Base-by-base conservation (phyloP, 352 stramenopile species). In the Phytopythium aichiense region DNA sequence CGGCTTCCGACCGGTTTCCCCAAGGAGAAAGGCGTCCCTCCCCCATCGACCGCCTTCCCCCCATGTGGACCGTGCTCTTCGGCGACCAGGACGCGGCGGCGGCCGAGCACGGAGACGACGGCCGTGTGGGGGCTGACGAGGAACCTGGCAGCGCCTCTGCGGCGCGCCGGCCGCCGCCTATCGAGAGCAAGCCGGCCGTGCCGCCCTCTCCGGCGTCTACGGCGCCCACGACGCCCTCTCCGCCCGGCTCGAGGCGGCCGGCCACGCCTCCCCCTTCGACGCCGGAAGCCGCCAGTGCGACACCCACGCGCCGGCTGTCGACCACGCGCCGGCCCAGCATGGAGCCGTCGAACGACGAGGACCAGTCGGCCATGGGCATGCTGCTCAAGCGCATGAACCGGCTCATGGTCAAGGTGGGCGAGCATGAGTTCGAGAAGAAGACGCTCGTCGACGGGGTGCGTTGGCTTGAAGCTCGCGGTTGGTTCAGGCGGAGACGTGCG, bases 391-490 rank as follows among this genome's bases (percentile, higher is more conserved):
- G 85, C 42, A 73, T 94, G 56, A 94, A 94, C 66, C 74, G 79
- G 43, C 71, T 94, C n/a, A 92, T 92, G 83, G 70, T 94, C 53
- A 88, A 90, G 63, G 83, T 85, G 12, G 85, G 85, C 52, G 83
- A 94, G 61, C 85, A 92, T 73, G 85, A 94, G 64, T 94, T 92
- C 49, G 85, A 94, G 68, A 94, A 94, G 74, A 91, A 90, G 63
- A 89, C 74, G 65, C 78, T 94, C 28, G 83, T 92, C 46, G 80
- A 91, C 45, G 69, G 76, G 65, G 78, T 87, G 59, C 30, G 64
- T 63, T 15, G 38, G 6, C 7, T 28, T 7, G 40, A 40, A 40
- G 3, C 35, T 16, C 33, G 23, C 18, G 15, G 46, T 33, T 56
- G 18, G 8, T 23, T 45, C 31, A 37, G 37, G 23, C 28, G 46